Evolutionary conservation across 306 rosid genomes (phyloP), one percentile per base, ranked within the genome.

Genomic region (Vigna trinervia): DNA sequence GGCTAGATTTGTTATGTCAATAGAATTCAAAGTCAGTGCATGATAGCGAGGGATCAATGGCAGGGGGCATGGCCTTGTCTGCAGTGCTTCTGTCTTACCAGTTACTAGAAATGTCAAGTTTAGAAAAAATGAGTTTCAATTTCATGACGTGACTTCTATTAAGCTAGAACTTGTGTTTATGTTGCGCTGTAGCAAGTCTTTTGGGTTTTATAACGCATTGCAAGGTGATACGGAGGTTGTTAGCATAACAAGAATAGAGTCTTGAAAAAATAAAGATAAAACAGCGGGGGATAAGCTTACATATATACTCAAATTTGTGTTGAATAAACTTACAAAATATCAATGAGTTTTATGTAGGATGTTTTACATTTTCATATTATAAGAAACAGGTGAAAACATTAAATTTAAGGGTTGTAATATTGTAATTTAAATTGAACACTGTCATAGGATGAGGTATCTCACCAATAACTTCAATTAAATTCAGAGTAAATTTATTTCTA

Each of bases 21-120:
- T 81, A 63, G 77, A 73, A 43, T 68, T 68, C 62, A 68, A 67
- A 63, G 43, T 17, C 6, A 46, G 54, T 57, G 51, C 62, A 41
- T 51, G 36, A 23, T 56, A 43, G 10, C 23, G 15, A 34, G 54
- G 14, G 19, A 61, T 12, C 74, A 12, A 46, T 64, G 54, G 61
- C 34, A 0, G 62, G 63, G 61, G 52, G 15, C 17, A 7, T 32
- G 46, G 12, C 54, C 8, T 52, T 19, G 46, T 19, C 61, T 77
- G 39, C 14, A 5, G 48, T 52, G 78, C 70, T 63, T 43, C 75
- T 57, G 47, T 32, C 67, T 20, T 66, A 4, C 11, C 60, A 2
- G 47, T 74, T 57, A 43, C 30, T 74, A 12, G 60, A 67, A 68
- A 2, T 41, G 22, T 30, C 36, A 56, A 70, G 58, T 52, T 48